Evolutionary conservation across 345 rosid genomes (phyloP), one percentile per base, ranked within the genome.

Genomic region (Ceriops tagal): DNA sequence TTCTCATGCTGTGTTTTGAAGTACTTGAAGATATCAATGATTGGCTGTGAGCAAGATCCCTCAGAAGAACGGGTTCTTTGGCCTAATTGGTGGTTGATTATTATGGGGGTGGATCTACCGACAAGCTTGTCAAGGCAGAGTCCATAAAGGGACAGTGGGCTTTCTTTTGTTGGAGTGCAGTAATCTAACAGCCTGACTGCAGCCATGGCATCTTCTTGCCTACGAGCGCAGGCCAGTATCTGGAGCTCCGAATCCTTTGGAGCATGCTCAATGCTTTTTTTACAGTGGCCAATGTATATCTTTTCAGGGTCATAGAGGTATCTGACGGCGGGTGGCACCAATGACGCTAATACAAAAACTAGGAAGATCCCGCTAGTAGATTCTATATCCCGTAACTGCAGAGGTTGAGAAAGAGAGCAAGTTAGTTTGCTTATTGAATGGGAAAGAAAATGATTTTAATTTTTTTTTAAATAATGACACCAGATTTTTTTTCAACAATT

Each of bases 111-210:
- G 59, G 64, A 35, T 32, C 76, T 69, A 28, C 73, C 51, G 16
- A 57, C 46, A 35, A 76, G 78, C 30, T 71, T 62, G 20, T 77
- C 76, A 19, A 80, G 27, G 71, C 69, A 71, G 18, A 80, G 78
- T 28, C 75, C 83, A 10, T 66, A 63, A 53, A 77, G 39, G 8
- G 71, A 59, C 6, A 80, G 5, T 5, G 72, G 80, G 56, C 73
- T 58, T 9, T 61, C 58, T 16, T 32, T 70, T 4, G 56, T 59
- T 20, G 78, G 78, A 53, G 61, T 67, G 5, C 80, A 73, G 21
- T 46, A 35, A 5, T 71, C 71, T 39, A 77, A 52, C 1, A 80
- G 56, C 35, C 61, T 73, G 52, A 77, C 35, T 53, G 70, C 76
- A 18, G 71, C 71, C 4, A 49, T 30, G 16, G 75, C 83, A 66